Evolutionary conservation across 495 filamentous ascomycete species (phyloP).

Genomic region (Neurospora hispaniola): DNA sequence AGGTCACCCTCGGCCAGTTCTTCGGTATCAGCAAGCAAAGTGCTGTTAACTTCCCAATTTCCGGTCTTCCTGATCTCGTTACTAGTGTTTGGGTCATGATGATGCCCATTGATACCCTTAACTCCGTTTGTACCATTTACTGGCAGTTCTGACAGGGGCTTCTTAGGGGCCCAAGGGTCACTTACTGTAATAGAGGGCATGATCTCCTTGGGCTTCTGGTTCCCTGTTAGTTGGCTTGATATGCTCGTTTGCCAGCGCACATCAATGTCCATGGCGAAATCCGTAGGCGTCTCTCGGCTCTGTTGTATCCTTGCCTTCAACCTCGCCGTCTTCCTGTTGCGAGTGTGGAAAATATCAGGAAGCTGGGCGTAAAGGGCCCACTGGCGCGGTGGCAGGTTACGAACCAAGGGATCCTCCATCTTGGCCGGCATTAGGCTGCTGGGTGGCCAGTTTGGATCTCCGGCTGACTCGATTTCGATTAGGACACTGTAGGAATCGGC

Average conservation of each 20-base stretch:
- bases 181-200: slow-evolving; percentile 20
- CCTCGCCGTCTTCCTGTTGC: slow-evolving; percentile 24
- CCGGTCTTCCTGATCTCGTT: slow-evolving; percentile 24
- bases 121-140: slow-evolving; percentile 16
- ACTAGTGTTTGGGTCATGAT: not conserved
- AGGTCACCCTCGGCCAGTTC: slow-evolving; percentile 8
- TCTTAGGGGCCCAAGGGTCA: slow-evolving; percentile 18
- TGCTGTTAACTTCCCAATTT: slow-evolving; percentile 7
- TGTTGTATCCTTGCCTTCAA: slow-evolving; percentile 28
- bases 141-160: slow-evolving; percentile 19
- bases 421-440: slow-evolving; percentile 25
- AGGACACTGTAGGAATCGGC: slow-evolving; percentile 35
- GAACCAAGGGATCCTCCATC: slow-evolving; percentile 11
- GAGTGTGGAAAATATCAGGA: slow-evolving; percentile 28
- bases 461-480: slow-evolving; percentile 37
- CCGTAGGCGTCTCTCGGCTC: slow-evolving; percentile 17
- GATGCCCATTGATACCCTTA: slow-evolving; percentile 14
- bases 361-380: slow-evolving; percentile 33
- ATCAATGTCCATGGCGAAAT: slow-evolving; percentile 36
- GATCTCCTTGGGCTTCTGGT: slow-evolving; percentile 18
- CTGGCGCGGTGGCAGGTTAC: slow-evolving; percentile 16
- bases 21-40: not conserved
- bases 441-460: slow-evolving; percentile 39
- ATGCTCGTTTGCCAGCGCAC: slow-evolving; percentile 31
- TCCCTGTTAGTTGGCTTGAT: slow-evolving; percentile 13